Conservation (phyloP, 805 yeast species). For the Tanozyma kutaoensis region DNA sequence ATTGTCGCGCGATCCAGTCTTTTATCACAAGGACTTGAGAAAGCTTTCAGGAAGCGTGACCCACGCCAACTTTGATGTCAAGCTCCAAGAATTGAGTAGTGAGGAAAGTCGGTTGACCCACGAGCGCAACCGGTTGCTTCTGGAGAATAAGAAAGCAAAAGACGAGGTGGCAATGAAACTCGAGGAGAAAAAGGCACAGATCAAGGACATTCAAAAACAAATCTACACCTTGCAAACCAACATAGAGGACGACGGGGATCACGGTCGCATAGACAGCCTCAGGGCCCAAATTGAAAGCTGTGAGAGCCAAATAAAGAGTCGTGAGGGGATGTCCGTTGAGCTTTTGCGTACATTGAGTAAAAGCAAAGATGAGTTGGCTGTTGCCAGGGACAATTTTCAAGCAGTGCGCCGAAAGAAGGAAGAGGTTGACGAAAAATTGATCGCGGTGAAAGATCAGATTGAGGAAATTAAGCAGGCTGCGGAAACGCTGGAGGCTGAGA, state of each 20-base stretch:
- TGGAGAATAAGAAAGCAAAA: constrained; percentile 4
- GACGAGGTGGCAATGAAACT: constrained; percentile 2
- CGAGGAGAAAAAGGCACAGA: constrained; percentile 2
- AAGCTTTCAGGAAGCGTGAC: constrained; percentile 14
- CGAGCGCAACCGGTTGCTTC: constrained; percentile 6
- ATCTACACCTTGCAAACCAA: constrained; percentile 11
- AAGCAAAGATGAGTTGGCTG: constrained; percentile 1
- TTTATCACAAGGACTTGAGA: constrained; percentile 18
- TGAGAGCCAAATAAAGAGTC: constrained; percentile 13
- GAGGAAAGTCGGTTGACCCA: constrained; percentile 5
- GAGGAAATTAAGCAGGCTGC: constrained; percentile 2
- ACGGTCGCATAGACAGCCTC: constrained; percentile 14
- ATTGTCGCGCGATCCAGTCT: constrained; percentile 40
- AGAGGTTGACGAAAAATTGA: constrained; percentile 1
- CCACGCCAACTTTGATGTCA: constrained; percentile 6
- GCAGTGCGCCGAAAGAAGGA: constrained; percentile 1
- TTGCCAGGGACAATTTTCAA: constrained; percentile 2
- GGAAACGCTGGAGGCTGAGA: constrained; percentile 1
- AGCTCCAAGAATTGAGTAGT: constrained; percentile 5
- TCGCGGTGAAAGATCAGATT: constrained; percentile 7
- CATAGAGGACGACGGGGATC: not conserved
- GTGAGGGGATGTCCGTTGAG: constrained; percentile 15
- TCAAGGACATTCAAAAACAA: constrained; percentile 8
- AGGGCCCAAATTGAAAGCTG: constrained; percentile 17
- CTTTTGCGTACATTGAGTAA: constrained; percentile 3